Evolutionary conservation across 768 basidiomycete genomes (phyloP), one percentile per base, ranked within the genome.

Genomic region (Naganishia vaughanmartiniae): DNA sequence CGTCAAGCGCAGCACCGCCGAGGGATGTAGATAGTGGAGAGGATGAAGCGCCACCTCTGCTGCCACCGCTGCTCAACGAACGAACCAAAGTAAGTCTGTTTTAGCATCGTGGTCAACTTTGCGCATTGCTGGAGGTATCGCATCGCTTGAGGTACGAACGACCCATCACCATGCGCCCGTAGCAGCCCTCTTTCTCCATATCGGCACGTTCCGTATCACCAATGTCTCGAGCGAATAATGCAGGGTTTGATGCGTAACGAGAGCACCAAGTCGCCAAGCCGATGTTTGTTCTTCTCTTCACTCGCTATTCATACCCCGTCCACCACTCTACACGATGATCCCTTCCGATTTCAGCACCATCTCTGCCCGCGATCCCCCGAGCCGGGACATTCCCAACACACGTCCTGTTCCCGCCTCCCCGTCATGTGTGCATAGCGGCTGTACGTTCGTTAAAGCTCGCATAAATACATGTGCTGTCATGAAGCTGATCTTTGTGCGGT

Each of bases 381-480:
- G 73, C 58, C 28, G 74, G 78, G 77, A 77, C 76, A 2, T 81
- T 79, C 74, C 80, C 80, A 10, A 79, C 78, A 73, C 79, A 78
- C 63, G 80, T 76, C 42, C 78, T 79, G 80, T 81, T 81, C 74
- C 80, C 80, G 26, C 72, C 80, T 36, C 77, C 78, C 1, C 67
- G 78, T 74, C 77, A 0, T 81, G 74, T 66, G 63, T 65, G 3
- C 74, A 67, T 45, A 74, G 77, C 34, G 46, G 48, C 78, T 78
- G 80, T 81, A 73, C 76, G 78, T 79, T 4, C 24, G 21, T 60
- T 15, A 4, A 31, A 4, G 34, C 4, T 36, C 34, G 34, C 34
- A 5, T 36, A 36, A 5, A 36, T 36, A 36, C 12, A 3, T 57
- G 2, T 21, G 4, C 48, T 15, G 21, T 39, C 14, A 17, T 28